These are phyloP conservation scores for Dothidotthia symphoricarpi DNA, from an alignment of 2,329 filamentous ascomycete genomes.

Conservation along the genomic window DNA sequence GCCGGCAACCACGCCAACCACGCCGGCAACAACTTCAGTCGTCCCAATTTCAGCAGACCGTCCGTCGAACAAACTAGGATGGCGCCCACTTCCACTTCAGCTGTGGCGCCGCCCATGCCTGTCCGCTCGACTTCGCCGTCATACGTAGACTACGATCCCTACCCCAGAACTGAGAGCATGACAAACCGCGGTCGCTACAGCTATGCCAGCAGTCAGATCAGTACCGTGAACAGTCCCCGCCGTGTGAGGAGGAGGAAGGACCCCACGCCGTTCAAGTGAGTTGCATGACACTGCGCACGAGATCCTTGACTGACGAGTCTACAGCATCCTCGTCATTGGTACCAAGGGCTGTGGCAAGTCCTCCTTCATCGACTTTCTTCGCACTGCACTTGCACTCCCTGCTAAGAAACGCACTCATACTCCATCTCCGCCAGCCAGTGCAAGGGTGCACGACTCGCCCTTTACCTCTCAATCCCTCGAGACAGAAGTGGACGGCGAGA, in stretches of 20 bases:
- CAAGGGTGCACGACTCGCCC: constrained; percentile 49
- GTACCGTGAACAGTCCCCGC: constrained; percentile 88
- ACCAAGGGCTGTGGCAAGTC: constrained; percentile 88
- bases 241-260: constrained; percentile 93
- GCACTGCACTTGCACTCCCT: constrained; percentile 79
- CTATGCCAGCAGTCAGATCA: constrained; percentile 89
- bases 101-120: constrained; percentile 55
- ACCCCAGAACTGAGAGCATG: constrained; percentile 88
- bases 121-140: constrained; percentile 24
- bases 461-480: constrained; percentile 90
- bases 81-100: constrained; percentile 34
- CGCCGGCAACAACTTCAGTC: constrained; percentile 40
- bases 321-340: constrained; percentile 84
- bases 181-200: constrained; percentile 93
- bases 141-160: constrained; percentile 68
- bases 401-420: constrained; percentile 65
- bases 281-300: constrained; percentile 19
- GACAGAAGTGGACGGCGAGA: constrained; percentile 88
- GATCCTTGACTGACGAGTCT: constrained; percentile 12
- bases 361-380: constrained; percentile 93
- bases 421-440: constrained; percentile 45
- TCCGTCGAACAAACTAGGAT: constrained; percentile 36
- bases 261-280: constrained; percentile 97
- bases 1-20: constrained; percentile 53
- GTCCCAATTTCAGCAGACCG: constrained; percentile 38